Conservation (phyloP, 495 filamentous ascomycete genomes). For the Tuber magnatum region DNA sequence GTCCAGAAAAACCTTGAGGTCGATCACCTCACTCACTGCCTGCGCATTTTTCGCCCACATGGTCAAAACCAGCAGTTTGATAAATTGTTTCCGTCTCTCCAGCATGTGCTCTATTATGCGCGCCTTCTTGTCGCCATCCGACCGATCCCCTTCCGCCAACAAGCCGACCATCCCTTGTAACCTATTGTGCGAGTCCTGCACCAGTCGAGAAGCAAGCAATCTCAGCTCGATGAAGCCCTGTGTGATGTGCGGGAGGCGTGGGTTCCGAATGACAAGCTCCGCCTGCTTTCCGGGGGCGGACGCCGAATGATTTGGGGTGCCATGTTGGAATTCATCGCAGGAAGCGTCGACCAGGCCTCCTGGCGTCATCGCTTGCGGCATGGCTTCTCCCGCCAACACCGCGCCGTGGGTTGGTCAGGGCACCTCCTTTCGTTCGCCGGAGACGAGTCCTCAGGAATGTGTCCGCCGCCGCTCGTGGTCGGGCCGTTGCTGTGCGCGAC, state of each 20-base stretch:
- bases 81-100: constrained; percentile 62
- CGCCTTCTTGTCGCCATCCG: constrained; percentile 64
- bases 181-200: constrained; percentile 72
- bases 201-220: constrained; percentile 63
- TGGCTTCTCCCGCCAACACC: constrained; percentile 12
- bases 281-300: constrained; percentile 11
- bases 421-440: neutral
- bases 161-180: constrained; percentile 58
- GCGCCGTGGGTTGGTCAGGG: constrained; percentile 7
- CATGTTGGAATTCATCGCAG: constrained; percentile 7
- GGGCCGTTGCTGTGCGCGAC: neutral
- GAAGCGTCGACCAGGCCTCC: constrained; percentile 11
- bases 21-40: constrained; percentile 73
- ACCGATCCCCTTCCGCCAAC: constrained; percentile 22
- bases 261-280: constrained; percentile 48
- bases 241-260: constrained; percentile 73
- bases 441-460: neutral
- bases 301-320: constrained; percentile 6
- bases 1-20: constrained; percentile 66
- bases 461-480: neutral
- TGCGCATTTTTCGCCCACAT: constrained; percentile 76
- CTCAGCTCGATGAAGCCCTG: constrained; percentile 64
- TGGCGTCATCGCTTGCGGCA: constrained; percentile 34
- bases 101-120: constrained; percentile 65
- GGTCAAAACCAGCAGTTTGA: constrained; percentile 79